Percentiles rank a stretch among this genome's conserved stretches.
Conservation (phyloP, 495 filamentous ascomycete species). For the Neurospora tetraspora region DNA sequence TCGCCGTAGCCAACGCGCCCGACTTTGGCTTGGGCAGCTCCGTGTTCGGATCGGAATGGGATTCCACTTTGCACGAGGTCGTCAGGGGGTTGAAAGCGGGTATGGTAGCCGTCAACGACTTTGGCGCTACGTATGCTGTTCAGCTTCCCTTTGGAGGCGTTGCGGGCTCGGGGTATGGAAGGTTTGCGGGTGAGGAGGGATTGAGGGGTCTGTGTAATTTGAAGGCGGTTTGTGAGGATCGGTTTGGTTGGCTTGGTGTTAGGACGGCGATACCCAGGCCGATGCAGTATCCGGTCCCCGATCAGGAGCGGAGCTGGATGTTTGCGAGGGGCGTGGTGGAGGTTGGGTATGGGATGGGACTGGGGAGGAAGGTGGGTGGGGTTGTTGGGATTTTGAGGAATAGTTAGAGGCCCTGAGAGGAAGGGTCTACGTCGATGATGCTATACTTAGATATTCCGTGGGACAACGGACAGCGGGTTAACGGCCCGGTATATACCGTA, state of each 20-base stretch:
- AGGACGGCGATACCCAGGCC: slow-evolving; percentile 68
- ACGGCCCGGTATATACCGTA: background rate
- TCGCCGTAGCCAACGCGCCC: slow-evolving; percentile 66
- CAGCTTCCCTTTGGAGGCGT: slow-evolving; percentile 89
- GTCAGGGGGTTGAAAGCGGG: slow-evolving; percentile 65
- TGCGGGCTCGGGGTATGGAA: slow-evolving; percentile 78
- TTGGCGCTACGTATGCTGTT: slow-evolving; percentile 82
- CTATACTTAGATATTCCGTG: background rate
- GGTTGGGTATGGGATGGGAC: slow-evolving; percentile 38
- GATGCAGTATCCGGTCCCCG: slow-evolving; percentile 68
- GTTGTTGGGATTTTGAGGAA: slow-evolving; percentile 34
- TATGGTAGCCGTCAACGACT: slow-evolving; percentile 93
- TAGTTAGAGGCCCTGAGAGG: slow-evolving; percentile 7
- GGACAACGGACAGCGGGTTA: background rate
- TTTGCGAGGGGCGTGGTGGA: slow-evolving; percentile 48
- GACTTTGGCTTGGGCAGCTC: slow-evolving; percentile 69
- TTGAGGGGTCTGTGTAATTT: slow-evolving; percentile 72
- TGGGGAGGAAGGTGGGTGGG: slow-evolving; percentile 28
- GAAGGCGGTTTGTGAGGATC: slow-evolving; percentile 77
- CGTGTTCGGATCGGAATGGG: slow-evolving; percentile 60
- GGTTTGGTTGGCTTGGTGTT: slow-evolving; percentile 47
- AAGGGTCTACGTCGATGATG: background rate
- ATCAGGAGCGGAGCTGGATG: slow-evolving; percentile 42
- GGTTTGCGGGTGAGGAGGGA: slow-evolving; percentile 89
- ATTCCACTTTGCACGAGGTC: slow-evolving; percentile 35